phyloP scores from a whole-genome alignment of 768 basidiomycete genomes.

The Tylopilus balloui region DNA sequence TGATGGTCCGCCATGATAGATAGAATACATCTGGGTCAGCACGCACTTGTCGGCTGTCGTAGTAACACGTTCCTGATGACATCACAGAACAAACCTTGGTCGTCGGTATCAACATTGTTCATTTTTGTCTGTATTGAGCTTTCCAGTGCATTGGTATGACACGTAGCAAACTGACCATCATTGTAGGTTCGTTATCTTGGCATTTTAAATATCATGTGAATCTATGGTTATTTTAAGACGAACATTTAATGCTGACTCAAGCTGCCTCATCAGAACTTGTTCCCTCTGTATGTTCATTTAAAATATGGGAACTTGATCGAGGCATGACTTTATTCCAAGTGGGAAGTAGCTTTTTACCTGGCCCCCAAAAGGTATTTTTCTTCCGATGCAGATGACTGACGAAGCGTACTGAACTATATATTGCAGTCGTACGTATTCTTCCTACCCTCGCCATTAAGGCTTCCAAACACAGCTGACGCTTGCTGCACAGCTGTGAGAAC shows the following conservation, averaged over 20 bases:
- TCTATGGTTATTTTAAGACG: not conserved
- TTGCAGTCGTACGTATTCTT: constrained; percentile 2
- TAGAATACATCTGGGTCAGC: not conserved
- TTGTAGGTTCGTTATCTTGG: constrained; percentile 10
- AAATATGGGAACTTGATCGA: not conserved
- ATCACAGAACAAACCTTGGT: constrained; percentile 7
- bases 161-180: not conserved
- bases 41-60: too few relatives aligned
- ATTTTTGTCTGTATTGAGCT: constrained; percentile 1
- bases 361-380: not conserved
- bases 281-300: constrained; percentile 1
- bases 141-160: not conserved
- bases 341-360: constrained; percentile 2
- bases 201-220: not conserved
- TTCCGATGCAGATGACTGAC: not conserved
- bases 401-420: not conserved
- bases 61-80: not conserved
- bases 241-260: not conserved
- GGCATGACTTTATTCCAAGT: not conserved
- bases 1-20: not conserved
- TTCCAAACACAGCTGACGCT: not conserved
- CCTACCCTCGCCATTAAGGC: not conserved
- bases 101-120: constrained; percentile 6
- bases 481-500: not conserved
- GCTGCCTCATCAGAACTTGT: not conserved